Conservation (phyloP, 2,329 filamentous ascomycete genomes). For the Penicillium corylophilum region DNA sequence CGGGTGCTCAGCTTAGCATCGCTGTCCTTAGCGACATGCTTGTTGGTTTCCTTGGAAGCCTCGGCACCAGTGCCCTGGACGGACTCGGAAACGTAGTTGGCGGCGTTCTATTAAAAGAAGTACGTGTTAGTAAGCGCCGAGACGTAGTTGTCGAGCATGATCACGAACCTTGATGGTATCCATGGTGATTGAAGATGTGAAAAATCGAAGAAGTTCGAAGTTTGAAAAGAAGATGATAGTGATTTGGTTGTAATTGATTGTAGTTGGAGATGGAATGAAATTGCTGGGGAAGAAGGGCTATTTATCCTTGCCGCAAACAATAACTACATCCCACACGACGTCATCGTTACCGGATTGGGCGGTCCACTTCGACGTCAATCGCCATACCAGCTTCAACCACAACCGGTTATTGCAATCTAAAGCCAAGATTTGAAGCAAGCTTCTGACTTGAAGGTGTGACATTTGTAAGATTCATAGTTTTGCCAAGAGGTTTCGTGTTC, state of each 20-base stretch:
- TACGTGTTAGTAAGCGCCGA: background rate
- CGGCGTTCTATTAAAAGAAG: slow-evolving; percentile 49
- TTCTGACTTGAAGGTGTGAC: background rate
- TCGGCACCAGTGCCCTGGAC: slow-evolving; percentile 57
- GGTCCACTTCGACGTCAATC: background rate
- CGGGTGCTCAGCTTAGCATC: slow-evolving; percentile 56
- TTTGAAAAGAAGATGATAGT: too few relatives aligned
- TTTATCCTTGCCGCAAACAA: background rate
- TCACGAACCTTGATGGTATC: slow-evolving; percentile 20
- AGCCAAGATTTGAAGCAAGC: background rate
- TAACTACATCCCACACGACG: too few relatives aligned
- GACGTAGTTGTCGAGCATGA: background rate
- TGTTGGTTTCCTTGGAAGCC: slow-evolving; percentile 68
- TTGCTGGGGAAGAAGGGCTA: background rate
- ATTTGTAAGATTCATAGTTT: too few relatives aligned
- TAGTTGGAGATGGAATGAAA: background rate
- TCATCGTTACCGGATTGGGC: background rate
- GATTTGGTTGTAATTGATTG: background rate
- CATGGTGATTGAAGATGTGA: slow-evolving; percentile 11
- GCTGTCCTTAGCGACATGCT: slow-evolving; percentile 64
- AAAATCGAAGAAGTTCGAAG: background rate
- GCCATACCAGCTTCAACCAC: background rate
- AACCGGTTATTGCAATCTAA: background rate
- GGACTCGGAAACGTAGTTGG: slow-evolving; percentile 68
- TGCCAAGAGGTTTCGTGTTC: too few relatives aligned